Evolutionary conservation across 2,329 filamentous ascomycete genomes (phyloP).

Genomic region (Scedosporium apiospermum): DNA sequence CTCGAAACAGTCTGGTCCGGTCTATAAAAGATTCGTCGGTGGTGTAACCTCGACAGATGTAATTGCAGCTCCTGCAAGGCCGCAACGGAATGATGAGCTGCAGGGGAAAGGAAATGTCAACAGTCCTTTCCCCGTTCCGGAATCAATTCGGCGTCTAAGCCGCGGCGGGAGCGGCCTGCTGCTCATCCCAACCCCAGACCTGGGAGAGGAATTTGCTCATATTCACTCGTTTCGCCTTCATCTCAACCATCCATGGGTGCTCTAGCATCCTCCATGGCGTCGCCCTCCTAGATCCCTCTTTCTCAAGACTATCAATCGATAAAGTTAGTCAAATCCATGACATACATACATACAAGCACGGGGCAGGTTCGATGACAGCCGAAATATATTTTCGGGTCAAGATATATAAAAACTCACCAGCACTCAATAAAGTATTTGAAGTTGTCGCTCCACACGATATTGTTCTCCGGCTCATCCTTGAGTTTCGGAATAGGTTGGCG

Average conservation of each 20-base stretch:
- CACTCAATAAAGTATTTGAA: constrained; percentile 99
- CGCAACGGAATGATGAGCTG: neutral
- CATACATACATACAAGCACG: constrained; percentile 8
- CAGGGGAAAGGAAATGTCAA: neutral
- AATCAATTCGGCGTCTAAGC: neutral
- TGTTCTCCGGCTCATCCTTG: constrained; percentile 85
- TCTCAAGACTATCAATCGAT: constrained; percentile 63
- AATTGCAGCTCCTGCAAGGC: neutral
- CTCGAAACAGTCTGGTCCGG: neutral
- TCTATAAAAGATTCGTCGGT: neutral
- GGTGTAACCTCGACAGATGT: neutral
- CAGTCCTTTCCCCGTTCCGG: neutral
- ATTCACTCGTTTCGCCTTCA: constrained; percentile 92
- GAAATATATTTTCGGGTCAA: constrained; percentile 21
- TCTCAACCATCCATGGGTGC: constrained; percentile 97
- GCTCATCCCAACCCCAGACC: constrained; percentile 95
- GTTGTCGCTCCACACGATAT: constrained; percentile 89
- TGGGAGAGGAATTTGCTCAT: constrained; percentile 90
- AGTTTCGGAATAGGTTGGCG: constrained; percentile 89
- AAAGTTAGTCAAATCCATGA: constrained; percentile 7
- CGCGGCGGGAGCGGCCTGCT: neutral
- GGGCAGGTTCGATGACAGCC: neutral
- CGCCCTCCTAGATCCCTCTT: constrained; percentile 76
- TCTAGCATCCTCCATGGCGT: constrained; percentile 98
- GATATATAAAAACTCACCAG: constrained; percentile 59